Percentiles rank a stretch among this genome's conserved stretches.
Evolutionary conservation across 1,284 basidiomycete species (phyloP).

Genomic region (Moesziomyces sp.): DNA sequence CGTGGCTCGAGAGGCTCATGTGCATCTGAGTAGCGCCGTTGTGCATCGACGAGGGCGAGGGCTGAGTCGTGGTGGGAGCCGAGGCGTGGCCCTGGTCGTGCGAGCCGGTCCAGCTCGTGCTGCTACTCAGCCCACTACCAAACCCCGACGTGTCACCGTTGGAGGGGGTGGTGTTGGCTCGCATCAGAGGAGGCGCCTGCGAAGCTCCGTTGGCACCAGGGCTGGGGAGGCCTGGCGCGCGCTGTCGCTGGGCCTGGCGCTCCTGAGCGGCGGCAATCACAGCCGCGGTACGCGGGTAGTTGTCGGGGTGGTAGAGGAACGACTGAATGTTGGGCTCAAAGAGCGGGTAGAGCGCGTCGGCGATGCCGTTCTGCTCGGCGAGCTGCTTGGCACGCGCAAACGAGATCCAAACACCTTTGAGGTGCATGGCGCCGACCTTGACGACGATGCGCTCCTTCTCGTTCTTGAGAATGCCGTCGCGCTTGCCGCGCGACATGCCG

Average conservation of each 20-base stretch:
- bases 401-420: constrained; percentile 68
- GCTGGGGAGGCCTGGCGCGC: constrained; percentile 49
- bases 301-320: constrained; percentile 67
- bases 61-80: constrained; percentile 49
- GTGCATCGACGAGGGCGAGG: constrained; percentile 46
- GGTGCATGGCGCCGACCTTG: constrained; percentile 67
- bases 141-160: constrained; percentile 43
- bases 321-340: constrained; percentile 67
- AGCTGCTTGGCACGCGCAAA: constrained; percentile 66
- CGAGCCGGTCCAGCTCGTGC: constrained; percentile 47
- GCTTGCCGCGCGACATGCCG: constrained; percentile 67
- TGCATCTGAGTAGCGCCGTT: constrained; percentile 46
- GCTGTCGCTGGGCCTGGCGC: constrained; percentile 60
- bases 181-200: constrained; percentile 54
- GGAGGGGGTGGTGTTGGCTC: constrained; percentile 56
- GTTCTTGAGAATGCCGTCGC: constrained; percentile 67
- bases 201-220: constrained; percentile 35
- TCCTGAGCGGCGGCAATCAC: constrained; percentile 67
- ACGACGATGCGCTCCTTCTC: constrained; percentile 68
- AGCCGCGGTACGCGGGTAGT: constrained; percentile 65
- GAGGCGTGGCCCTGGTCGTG: constrained; percentile 50
- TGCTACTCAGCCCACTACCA: constrained; percentile 40
- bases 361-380: constrained; percentile 65
- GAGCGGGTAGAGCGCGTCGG: constrained; percentile 65
- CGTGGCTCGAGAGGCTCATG: constrained; percentile 46